These are phyloP conservation scores for Beverwykella pulmonaria DNA, from an alignment of 495 filamentous ascomycete genomes.

Conservation along the genomic window DNA sequence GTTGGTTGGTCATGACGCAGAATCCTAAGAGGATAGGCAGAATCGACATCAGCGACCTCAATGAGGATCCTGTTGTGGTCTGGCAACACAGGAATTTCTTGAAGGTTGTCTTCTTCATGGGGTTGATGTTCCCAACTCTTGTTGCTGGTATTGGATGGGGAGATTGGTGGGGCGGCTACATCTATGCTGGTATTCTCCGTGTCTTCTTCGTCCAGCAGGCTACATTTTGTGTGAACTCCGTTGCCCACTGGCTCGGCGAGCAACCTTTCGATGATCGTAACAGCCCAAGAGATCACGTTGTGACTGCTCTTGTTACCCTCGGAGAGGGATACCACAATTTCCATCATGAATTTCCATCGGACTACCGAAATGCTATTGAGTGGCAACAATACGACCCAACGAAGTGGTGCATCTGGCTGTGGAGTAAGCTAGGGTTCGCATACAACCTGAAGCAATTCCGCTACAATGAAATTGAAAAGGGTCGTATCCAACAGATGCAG, in stretches of 20 bases:
- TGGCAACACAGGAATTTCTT: not conserved
- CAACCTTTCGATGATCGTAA: constrained; percentile 99
- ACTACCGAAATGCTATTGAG: not conserved
- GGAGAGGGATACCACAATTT: constrained; percentile 99
- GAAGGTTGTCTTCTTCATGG: not conserved
- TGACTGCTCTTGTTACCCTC: constrained; percentile 91
- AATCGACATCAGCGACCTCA: not conserved
- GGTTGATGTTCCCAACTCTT: not conserved
- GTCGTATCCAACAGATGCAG: constrained; percentile 90
- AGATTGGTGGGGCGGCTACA: constrained; percentile 75
- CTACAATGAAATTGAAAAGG: constrained; percentile 97
- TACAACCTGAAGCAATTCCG: constrained; percentile 96
- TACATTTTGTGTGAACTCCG: constrained; percentile 97
- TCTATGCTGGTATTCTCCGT: constrained; percentile 91
- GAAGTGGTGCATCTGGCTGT: not conserved
- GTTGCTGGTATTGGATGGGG: not conserved
- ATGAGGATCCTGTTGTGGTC: not conserved
- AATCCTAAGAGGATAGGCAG: not conserved
- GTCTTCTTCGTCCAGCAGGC: constrained; percentile 98
- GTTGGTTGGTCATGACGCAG: not conserved
- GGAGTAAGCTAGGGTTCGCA: constrained; percentile 73
- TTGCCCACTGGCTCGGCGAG: constrained; percentile 97
- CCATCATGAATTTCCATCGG: constrained; percentile 90
- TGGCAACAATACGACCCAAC: not conserved
- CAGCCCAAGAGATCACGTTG: constrained; percentile 90